Evolutionary conservation across 139 green algal genomes (phyloP).

Genomic region (Medakamo hakoo): DNA sequence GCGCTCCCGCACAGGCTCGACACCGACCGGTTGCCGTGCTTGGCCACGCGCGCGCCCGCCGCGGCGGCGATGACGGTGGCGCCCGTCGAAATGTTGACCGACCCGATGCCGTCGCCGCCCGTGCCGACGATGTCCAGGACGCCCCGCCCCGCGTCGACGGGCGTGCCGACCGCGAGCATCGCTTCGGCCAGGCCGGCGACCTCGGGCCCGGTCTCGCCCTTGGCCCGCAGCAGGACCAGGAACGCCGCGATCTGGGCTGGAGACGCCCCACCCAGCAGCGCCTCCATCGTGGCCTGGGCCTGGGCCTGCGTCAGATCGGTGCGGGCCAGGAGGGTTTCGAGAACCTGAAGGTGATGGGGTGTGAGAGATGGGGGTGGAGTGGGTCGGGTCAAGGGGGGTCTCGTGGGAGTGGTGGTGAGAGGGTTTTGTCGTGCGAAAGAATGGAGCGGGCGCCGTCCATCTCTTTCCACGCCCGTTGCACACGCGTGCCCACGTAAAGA

Average conservation of each 20-base stretch:
- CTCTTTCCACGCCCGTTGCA: no score
- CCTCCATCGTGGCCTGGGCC: conserved; percentile 30
- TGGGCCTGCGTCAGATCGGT: conserved; percentile 46
- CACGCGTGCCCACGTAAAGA: no score
- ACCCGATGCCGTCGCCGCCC: conserved; percentile 90
- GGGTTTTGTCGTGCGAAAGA: no score
- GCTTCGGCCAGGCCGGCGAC: conserved; percentile 77
- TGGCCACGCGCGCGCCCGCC: conserved; percentile 87
- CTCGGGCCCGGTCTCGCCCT: conserved; percentile 91
- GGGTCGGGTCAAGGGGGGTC: no score
- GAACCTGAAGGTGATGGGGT: conserved; percentile 14
- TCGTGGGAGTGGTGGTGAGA: no score
- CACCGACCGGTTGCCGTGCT: conserved; percentile 90
- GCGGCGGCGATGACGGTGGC: conserved; percentile 83
- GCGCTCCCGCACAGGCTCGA: conserved; percentile 83
- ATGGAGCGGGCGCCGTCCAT: no score
- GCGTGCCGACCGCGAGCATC: conserved; percentile 46
- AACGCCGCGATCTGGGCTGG: conserved; percentile 78
- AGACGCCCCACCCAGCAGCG: conserved; percentile 47
- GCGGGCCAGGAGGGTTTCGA: conserved; percentile 40
- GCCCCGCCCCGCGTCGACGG: conserved; percentile 30
- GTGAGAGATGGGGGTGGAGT: background rate
- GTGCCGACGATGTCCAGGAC: conserved; percentile 97
- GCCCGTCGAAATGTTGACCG: conserved; percentile 97
- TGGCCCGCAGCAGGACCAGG: conserved; percentile 86